Evolutionary conservation across 768 basidiomycete species (phyloP), one percentile per base, ranked within the genome.

Genomic region (Coprinellus aureogranulatus): DNA sequence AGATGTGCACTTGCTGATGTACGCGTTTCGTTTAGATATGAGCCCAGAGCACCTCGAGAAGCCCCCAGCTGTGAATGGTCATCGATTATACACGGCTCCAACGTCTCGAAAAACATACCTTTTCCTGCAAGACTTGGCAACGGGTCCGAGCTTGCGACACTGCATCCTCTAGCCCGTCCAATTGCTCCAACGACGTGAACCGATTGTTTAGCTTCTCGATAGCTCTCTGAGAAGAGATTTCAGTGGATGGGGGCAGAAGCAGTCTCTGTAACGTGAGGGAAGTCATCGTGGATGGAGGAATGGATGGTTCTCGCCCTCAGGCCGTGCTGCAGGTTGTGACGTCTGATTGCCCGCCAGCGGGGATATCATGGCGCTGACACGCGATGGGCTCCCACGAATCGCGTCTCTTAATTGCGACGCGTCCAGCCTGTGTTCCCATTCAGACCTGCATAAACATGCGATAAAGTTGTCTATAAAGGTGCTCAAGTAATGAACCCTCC

Each of bases 21-120:
- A 40, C 81, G 81, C 3, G 87, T 81, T 41, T 79, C 68, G 2
- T 72, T 64, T 6, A 89, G 72, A 16, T 39, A 39, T 87, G 66
- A 1, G 47, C 82, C 76, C 22, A 88, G 65, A 27, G 72, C 69
- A 14, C 71, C 70, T 63, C 80, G 74, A 11, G 89, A 90, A 40
- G 74, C 66, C 45, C 73, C 67, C 62, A 88, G 77, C 89, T 91
- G 66, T 80, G 67, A 77, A 71, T 34, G 41, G 5, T 44, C 18
- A 10, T 44, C 62, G 57, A 55, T 64, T 56, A 55, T 61, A 57
- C 34, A 37, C 37, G 62, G n/a, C n/a, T 41, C 49, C 34, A 55
- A 11, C 31, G 20, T 40, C 56, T 47, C 34, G 2, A 14, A 54
- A 60, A 46, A 70, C 84, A 71, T 72, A 85, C 85, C 59, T 74